Percentiles rank a stretch among this genome's conserved stretches.
phyloP scores from a whole-genome alignment of 83 land plant genomes.

The Picea abies region DNA sequence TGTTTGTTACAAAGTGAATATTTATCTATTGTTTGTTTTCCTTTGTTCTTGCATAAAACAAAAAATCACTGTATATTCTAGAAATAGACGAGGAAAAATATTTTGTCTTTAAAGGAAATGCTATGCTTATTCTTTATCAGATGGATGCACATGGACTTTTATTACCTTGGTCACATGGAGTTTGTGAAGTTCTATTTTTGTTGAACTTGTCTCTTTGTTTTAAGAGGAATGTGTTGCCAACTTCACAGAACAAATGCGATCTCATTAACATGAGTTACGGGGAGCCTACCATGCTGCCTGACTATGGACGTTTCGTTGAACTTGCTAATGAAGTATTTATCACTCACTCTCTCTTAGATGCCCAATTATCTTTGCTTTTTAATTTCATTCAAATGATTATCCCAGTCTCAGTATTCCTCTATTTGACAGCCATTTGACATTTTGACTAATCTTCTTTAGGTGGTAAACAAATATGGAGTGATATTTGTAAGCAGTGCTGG shows the following conservation, averaged over 20 bases:
- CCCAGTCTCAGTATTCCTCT: not conserved
- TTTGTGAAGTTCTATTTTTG: not conserved
- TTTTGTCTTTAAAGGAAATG: not conserved
- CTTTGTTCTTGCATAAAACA: too few relatives aligned
- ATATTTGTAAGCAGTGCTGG: constrained; percentile 98
- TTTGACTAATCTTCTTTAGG: constrained; percentile 45
- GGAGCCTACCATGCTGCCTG: constrained; percentile 86
- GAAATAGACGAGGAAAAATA: not conserved
- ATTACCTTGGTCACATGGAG: not conserved
- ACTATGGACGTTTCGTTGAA: constrained; percentile 96
- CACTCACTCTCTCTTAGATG: not conserved
- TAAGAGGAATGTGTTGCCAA: not conserved
- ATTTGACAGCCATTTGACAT: not conserved
- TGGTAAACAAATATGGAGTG: constrained; percentile 82
- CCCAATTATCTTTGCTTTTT: not conserved
- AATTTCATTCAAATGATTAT: constrained; percentile 10
- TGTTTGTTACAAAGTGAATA: too few relatives aligned
- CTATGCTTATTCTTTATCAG: not conserved
- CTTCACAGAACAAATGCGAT: constrained; percentile 93
- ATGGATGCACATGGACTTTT: not conserved
- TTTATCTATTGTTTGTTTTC: too few relatives aligned
- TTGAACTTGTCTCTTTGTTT: not conserved
- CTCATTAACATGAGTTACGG: constrained; percentile 99
- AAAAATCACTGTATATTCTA: too few relatives aligned
- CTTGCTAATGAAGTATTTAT: constrained; percentile 79